Evolutionary conservation across 768 basidiomycete species (phyloP).

Genomic region (Mycena vitilis): DNA sequence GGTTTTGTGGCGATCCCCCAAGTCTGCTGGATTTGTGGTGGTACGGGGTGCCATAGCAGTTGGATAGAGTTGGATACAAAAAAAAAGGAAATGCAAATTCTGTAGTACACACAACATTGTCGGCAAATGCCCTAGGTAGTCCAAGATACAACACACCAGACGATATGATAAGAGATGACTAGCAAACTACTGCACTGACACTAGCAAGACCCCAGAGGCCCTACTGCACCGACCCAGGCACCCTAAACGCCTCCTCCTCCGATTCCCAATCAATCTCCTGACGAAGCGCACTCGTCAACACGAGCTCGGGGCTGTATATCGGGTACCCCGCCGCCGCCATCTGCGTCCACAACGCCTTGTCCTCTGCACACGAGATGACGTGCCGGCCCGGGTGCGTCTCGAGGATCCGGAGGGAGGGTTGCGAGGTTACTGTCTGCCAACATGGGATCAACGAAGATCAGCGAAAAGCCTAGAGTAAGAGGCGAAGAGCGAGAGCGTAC

Average conservation of each 20-base stretch:
- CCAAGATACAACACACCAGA: too few species aligned
- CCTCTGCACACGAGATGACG: conserved; percentile 77
- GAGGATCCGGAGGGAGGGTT: conserved; percentile 66
- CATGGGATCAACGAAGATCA: conserved; percentile 7
- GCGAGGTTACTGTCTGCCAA: conserved; percentile 49
- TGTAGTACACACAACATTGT: too few species aligned
- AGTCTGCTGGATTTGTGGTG: too few species aligned
- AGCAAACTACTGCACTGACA: too few species aligned
- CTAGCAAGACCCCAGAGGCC: too few species aligned
- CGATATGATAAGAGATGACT: too few species aligned
- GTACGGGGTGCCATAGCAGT: too few species aligned
- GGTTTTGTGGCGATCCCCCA: too few species aligned
- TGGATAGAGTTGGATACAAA: too few species aligned
- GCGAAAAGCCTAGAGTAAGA: neutral
- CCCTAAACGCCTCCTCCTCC: conserved; percentile 46
- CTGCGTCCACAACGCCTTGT: conserved; percentile 74
- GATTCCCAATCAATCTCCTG: conserved; percentile 73
- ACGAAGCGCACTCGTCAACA: conserved; percentile 71
- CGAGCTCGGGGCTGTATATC: conserved; percentile 77
- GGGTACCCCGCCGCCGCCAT: conserved; percentile 58
- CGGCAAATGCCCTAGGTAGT: too few species aligned
- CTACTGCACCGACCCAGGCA: neutral
- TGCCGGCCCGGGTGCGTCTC: conserved; percentile 62
- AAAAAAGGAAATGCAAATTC: too few species aligned
- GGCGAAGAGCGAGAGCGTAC: conserved; percentile 49